These are phyloP conservation scores for Spirogloea muscicola DNA, from an alignment of 139 green algal species.

Conservation along the genomic window DNA sequence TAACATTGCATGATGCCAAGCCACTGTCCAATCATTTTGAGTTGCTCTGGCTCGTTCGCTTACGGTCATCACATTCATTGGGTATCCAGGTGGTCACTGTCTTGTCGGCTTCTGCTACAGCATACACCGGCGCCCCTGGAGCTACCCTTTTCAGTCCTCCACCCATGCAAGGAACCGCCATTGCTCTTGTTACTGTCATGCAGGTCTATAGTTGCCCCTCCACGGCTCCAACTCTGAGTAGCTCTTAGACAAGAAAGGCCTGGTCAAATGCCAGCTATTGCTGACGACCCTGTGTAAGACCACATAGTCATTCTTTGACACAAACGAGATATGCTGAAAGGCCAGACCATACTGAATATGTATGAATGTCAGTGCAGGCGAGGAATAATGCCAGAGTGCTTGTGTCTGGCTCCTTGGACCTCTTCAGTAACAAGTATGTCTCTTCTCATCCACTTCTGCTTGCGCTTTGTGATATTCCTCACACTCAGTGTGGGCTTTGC, in stretches of 20 bases:
- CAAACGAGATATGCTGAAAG: not conserved
- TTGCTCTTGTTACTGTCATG: conserved; percentile 58
- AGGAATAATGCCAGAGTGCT: conserved; percentile 81
- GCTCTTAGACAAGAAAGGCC: conserved; percentile 8
- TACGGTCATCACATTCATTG: conserved; percentile 2
- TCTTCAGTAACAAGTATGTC: conserved; percentile 72
- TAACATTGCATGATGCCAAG: not conserved
- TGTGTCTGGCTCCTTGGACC: conserved; percentile 72
- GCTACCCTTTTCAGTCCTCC: not conserved
- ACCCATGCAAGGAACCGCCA: conserved; percentile 48
- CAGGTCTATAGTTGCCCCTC: no score
- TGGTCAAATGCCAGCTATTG: no score
- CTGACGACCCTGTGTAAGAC: no score
- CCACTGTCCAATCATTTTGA: not conserved
- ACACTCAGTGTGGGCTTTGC: no score
- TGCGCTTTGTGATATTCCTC: no score
- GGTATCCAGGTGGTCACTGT: conserved; percentile 39
- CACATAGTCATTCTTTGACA: not conserved
- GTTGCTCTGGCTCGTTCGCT: not conserved
- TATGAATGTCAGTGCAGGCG: no score
- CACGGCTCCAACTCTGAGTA: no score
- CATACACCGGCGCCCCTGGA: conserved; percentile 22
- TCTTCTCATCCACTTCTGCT: conserved; percentile 51
- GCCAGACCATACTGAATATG: not conserved
- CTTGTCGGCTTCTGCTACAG: conserved; percentile 27